Conservation (phyloP, 2,329 filamentous ascomycete species). For the Coniochaeta sp. region DNA sequence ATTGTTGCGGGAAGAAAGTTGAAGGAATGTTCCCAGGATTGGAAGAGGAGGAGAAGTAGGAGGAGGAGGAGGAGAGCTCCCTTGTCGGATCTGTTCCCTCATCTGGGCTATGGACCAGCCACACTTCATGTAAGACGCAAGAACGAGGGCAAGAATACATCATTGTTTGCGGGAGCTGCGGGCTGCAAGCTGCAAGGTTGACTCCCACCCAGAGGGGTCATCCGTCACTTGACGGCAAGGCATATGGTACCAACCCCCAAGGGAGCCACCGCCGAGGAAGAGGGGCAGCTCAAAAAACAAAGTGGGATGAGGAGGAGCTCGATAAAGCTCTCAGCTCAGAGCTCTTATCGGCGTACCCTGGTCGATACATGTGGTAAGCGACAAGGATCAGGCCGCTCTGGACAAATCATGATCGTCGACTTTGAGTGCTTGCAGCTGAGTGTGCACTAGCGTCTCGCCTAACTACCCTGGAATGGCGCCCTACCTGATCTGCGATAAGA, state of each 20-base stretch:
- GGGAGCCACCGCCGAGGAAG: not conserved
- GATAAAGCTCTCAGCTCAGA: slow-evolving; percentile 4
- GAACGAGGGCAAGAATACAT: not conserved
- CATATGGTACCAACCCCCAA: not conserved
- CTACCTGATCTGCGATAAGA: not conserved
- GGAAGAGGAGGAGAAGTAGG: not conserved
- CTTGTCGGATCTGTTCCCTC: not conserved
- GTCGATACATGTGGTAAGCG: not conserved
- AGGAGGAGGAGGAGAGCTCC: not conserved
- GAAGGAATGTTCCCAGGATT: not conserved
- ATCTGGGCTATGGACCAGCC: not conserved
- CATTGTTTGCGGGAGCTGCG: not conserved
- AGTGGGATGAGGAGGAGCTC: not conserved
- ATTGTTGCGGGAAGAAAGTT: not conserved
- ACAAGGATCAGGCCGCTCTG: not conserved
- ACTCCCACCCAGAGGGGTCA: not conserved
- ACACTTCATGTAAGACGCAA: not conserved
- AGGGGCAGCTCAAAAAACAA: not conserved
- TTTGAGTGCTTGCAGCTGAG: slow-evolving; percentile 3
- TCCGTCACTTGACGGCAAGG: not conserved
- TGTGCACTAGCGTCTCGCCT: not conserved
- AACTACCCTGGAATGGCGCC: not conserved
- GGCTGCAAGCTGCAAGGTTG: not conserved
- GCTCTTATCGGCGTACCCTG: not conserved
- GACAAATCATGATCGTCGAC: not conserved